Percentiles rank a stretch among this genome's conserved stretches.
phyloP scores from a whole-genome alignment of 1,284 basidiomycete species.

The Cryptococcus hybrid region DNA sequence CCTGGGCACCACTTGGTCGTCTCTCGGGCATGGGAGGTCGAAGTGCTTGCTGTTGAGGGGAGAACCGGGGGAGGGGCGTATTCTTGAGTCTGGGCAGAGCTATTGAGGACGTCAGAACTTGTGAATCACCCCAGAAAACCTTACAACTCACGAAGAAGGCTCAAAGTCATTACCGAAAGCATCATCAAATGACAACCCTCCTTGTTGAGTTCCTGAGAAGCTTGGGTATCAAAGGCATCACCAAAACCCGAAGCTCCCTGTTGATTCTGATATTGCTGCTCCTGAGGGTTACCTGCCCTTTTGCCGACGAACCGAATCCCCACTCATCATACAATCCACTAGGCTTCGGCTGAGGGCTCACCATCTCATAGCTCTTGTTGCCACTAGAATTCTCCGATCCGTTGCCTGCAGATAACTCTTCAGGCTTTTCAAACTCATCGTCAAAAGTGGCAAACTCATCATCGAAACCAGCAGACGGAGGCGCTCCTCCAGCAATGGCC shows the following conservation, averaged over 20 bases:
- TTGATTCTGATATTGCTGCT: conserved; percentile 1
- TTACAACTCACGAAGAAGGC: conserved; percentile 14
- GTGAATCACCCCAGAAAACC: neutral
- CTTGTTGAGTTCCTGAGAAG: conserved; percentile 1
- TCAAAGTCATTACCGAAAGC: conserved; percentile 53
- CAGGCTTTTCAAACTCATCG: conserved; percentile 46
- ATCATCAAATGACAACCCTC: conserved; percentile 56
- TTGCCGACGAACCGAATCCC: conserved; percentile 39
- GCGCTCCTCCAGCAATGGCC: conserved; percentile 10
- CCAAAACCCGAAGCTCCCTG: conserved; percentile 11
- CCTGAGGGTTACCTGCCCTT: conserved; percentile 8
- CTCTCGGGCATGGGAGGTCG: conserved; percentile 36
- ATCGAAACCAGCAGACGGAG: conserved; percentile 35
- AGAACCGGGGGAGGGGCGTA: neutral
- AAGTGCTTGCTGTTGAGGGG: conserved; percentile 7
- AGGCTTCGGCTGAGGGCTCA: conserved; percentile 18
- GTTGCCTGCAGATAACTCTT: conserved; percentile 10
- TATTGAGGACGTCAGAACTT: neutral
- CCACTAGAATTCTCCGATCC: conserved; percentile 15
- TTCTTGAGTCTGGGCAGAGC: neutral
- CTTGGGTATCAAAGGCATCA: neutral
- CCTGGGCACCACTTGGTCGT: conserved; percentile 35
- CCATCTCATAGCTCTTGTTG: conserved; percentile 42
- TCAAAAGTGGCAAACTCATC: conserved; percentile 54
- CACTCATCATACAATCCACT: conserved; percentile 15